phyloP scores from a whole-genome alignment of 805 yeast genomes.

The Millerozyma miso region DNA sequence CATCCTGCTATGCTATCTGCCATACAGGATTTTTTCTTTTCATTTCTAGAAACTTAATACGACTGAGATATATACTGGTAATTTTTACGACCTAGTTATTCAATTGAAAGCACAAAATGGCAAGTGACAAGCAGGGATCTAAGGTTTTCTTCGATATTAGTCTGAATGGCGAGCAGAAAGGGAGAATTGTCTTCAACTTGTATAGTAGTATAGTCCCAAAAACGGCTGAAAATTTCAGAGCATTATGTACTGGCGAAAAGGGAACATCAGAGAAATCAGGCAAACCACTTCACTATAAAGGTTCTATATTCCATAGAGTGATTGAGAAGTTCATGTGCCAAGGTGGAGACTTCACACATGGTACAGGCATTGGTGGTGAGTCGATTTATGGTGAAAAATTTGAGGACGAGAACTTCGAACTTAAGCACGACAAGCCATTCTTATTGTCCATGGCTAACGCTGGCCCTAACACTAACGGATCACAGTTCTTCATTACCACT shows the following conservation, averaged over 20 bases:
- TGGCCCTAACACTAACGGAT: conserved; percentile 93
- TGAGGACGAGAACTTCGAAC: conserved; percentile 83
- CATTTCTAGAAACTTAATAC: conserved; percentile 4
- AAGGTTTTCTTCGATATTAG: conserved; percentile 77
- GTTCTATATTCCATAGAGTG: conserved; percentile 89
- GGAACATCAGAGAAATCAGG: conserved; percentile 56
- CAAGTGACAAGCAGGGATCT: conserved; percentile 17
- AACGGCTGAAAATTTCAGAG: conserved; percentile 86
- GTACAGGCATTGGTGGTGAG: conserved; percentile 41
- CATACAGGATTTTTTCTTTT: conserved; percentile 5
- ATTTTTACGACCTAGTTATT: neutral
- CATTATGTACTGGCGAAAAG: conserved; percentile 84
- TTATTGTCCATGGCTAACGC: conserved; percentile 95
- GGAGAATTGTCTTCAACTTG: conserved; percentile 77
- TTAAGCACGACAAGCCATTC: conserved; percentile 79
- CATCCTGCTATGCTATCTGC: neutral
- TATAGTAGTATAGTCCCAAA: conserved; percentile 73
- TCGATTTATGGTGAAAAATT: conserved; percentile 50
- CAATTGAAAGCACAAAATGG: conserved; percentile 1
- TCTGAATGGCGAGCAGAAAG: conserved; percentile 63
- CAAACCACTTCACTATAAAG: conserved; percentile 68
- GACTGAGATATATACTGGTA: neutral
- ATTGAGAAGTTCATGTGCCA: conserved; percentile 89
- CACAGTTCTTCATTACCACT: conserved; percentile 92
- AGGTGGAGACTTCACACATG: conserved; percentile 73